Base-by-base conservation (phyloP, 352 stramenopile species). In the Elongisporangium anandrum region DNA sequence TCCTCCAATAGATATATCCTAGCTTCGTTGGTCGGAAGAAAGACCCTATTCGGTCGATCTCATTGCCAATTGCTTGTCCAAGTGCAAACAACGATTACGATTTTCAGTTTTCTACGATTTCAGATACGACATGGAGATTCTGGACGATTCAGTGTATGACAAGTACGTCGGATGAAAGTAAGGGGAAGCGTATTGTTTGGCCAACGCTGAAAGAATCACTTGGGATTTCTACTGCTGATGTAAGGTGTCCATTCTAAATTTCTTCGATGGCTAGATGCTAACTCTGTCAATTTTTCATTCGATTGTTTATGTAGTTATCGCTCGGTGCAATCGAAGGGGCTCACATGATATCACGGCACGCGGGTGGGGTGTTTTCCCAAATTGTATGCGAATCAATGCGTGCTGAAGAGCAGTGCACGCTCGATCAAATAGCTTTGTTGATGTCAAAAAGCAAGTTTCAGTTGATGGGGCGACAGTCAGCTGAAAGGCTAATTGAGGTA, bases 201-300 rank as follows among this genome's bases (percentile, higher is more conserved):
- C 72, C 75, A 20, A 76, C 67, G 9, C 59, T 84, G 53, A 73
- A 72, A 53, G 70, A 76, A 21, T 81, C 65, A 22, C 73, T 81
- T 21, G 70, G 68, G 9, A 67, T 68, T 24, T 60, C 61, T 3
- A 39, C 41, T 5, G 51, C 69, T 49, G 22, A 38, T 50, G 75
- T 81, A 57, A 29, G 72, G 54, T 2, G 20, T n/a, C n/a, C n/a
- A n/a, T n/a, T n/a, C n/a, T n/a, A n/a, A n/a, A n/a, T n/a, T n/a
- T n/a, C n/a, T n/a, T n/a, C n/a, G n/a, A n/a, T n/a, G n/a, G n/a
- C n/a, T 7, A 21, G 1, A 41, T 8, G 5, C 13, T 4, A 41
- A 41, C 29, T 41, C 29, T 15, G 4, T 2, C 1, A 41, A 4
- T 41, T 41, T 8, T 15, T 9, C 13, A 4, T 41, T 8, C n/a